phyloP scores from a whole-genome alignment of 257 asterid species.

The Nicotiana sylvestris region DNA sequence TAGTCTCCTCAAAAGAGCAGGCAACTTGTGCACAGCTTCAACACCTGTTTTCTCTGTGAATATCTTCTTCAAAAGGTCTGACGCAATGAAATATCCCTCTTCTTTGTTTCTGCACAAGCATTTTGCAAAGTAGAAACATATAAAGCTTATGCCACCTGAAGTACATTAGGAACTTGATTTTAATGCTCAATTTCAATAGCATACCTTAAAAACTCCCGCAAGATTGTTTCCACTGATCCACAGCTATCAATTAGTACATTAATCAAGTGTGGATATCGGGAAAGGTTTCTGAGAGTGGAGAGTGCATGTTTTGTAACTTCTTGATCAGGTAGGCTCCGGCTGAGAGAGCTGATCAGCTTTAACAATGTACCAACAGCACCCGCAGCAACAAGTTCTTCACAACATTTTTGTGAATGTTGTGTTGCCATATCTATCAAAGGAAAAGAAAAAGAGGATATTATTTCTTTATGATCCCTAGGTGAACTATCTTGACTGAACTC shows the following conservation, averaged over 20 bases:
- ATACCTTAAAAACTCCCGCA: slow-evolving; percentile 65
- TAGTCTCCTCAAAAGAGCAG: slow-evolving; percentile 67
- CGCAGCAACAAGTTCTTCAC: slow-evolving; percentile 87
- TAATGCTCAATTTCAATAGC: slow-evolving; percentile 8
- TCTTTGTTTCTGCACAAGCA: slow-evolving; percentile 69
- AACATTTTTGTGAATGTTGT: slow-evolving; percentile 81
- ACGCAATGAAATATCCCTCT: slow-evolving; percentile 81
- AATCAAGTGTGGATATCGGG: slow-evolving; percentile 66
- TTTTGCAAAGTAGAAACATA: neutral
- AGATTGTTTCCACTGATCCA: slow-evolving; percentile 56
- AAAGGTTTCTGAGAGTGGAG: slow-evolving; percentile 82
- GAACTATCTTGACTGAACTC: neutral
- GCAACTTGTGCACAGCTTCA: slow-evolving; percentile 44
- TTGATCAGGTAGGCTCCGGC: slow-evolving; percentile 95
- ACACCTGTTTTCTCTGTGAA: slow-evolving; percentile 43
- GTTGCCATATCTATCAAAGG: slow-evolving; percentile 68
- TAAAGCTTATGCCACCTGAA: neutral
- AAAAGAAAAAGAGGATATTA: neutral
- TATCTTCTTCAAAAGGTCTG: slow-evolving; percentile 70
- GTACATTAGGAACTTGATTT: neutral
- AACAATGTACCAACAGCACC: slow-evolving; percentile 75
- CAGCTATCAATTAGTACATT: slow-evolving; percentile 37
- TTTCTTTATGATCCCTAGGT: neutral
- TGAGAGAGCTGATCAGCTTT: slow-evolving; percentile 68
- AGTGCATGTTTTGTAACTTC: slow-evolving; percentile 82